A percentile compares a stretch with the other conserved stretches of the same genome.
Conservation (phyloP, 306 rosid species). For the Aeschynomene evenia region DNA sequence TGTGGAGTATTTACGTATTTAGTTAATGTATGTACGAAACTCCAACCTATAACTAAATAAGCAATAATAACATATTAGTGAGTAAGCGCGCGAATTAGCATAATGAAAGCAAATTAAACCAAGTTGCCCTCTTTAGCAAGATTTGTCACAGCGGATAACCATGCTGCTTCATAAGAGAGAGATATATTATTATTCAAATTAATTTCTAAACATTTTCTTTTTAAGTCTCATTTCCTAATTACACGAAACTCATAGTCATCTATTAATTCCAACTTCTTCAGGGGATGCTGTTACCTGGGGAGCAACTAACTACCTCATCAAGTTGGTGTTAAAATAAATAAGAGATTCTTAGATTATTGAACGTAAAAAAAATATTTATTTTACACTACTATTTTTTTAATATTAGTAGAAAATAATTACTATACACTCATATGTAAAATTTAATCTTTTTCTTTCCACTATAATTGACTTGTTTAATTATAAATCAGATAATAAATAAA, state of each 20-base stretch:
- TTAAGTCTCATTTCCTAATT: neutral
- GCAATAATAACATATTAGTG: neutral
- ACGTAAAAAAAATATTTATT: too few relatives aligned
- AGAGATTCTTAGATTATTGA: too few relatives aligned
- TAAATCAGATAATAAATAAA: too few relatives aligned
- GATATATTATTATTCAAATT: neutral
- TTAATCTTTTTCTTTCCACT: too few relatives aligned
- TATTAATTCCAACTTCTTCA: neutral
- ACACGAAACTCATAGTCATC: neutral
- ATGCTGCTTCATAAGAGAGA: neutral
- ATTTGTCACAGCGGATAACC: neutral
- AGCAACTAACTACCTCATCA: constrained; percentile 7
- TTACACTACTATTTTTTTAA: too few relatives aligned
- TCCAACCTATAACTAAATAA: neutral
- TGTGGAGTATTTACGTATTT: neutral
- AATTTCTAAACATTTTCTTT: neutral
- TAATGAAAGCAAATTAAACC: neutral
- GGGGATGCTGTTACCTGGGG: neutral
- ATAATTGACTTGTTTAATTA: too few relatives aligned
- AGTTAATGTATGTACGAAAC: neutral
- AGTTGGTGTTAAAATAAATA: neutral
- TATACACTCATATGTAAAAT: too few relatives aligned
- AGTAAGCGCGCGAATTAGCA: neutral
- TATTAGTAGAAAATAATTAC: too few relatives aligned
- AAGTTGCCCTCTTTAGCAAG: neutral